Percentiles rank a stretch among this genome's conserved stretches.
Conservation (phyloP, 208 protist genomes). For the Trypanosoma platydactyli region DNA sequence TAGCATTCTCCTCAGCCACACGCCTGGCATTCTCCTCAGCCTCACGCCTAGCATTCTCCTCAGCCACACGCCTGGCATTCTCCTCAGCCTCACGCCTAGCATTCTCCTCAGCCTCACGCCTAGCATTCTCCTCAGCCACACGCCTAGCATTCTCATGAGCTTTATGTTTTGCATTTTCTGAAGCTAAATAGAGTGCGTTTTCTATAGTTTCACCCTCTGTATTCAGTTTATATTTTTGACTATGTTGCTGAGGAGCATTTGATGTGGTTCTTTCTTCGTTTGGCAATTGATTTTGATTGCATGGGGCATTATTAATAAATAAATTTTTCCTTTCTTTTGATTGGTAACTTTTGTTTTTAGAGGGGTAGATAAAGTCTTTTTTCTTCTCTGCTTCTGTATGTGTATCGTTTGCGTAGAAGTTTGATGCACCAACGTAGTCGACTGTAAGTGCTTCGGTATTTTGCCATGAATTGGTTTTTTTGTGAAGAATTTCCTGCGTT, state of each 20-base stretch:
- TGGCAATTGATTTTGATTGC: too few species aligned
- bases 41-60: constrained; percentile 17
- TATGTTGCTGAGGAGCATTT: background rate
- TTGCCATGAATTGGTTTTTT: background rate
- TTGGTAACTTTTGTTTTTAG: too few species aligned
- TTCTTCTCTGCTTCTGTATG: too few species aligned
- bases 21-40: constrained; percentile 10
- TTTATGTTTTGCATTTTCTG: constrained; percentile 13
- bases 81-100: constrained; percentile 22
- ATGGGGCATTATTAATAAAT: too few species aligned
- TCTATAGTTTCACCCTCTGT: background rate
- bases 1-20: constrained; percentile 22
- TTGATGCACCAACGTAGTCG: background rate
- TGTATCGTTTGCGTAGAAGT: too few species aligned
- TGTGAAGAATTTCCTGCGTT: background rate
- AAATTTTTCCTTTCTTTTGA: too few species aligned
- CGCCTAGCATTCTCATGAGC: constrained; percentile 9
- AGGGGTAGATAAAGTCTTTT: too few species aligned
- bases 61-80: constrained; percentile 4
- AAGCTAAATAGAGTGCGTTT: background rate
- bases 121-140: constrained; percentile 16
- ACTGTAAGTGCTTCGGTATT: background rate
- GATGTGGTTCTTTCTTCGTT: too few species aligned
- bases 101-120: constrained; percentile 19
- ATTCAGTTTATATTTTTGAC: background rate